Evolutionary conservation across 108 stramenopile species (phyloP), one percentile per base, ranked within the genome.

Genomic region (Cylindrotheca fusiformis): DNA sequence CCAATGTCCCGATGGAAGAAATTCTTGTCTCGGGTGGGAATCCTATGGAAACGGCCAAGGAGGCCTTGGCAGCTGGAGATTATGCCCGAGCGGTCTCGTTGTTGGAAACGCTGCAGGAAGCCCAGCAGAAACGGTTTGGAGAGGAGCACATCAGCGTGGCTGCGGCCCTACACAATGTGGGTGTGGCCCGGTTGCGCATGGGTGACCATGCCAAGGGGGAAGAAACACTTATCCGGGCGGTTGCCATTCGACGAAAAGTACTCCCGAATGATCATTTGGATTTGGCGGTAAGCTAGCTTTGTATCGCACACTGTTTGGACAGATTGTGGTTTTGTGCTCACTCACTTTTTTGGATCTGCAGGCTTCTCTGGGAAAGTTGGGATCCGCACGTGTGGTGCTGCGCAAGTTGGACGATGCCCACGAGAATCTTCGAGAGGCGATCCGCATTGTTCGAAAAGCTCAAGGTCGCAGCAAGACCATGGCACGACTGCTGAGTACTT

Each of bases 141-240:
- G 50, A 57, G 20, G 29, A 50, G 31, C 77, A 78, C 30, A 33
- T 67, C 10, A 72, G 70, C 46, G 77, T 78, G 10, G 77, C 63
- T 23, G 77, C 77, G 19, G 77, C 77, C 1, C 56, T 66, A 2
- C 71, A 78, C 67, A 78, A 78, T 54, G 77, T 78, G 2, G 77
- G 66, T 6, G 69, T 69, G 6, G 68, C 65, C 30, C 75, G 59
- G 30, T 45, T 68, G 44, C 70, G 77, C 3, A 71, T 71, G 66
- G 71, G 66, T 10, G 52, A 78, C 14, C 58, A 64, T 14, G n/a
- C 41, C 24, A 45, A 52, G 14, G 77, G 71, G 22, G 77, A 78
- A 48, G 63, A 63, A 28, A 19, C 52, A 10, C 58, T 78, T 3
- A 48, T 50, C 23, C 58, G 47, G 46, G 77, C 77, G 18, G 60